Percentiles rank a stretch among this genome's conserved stretches.
These are phyloP conservation scores for Phytophthora tentaculata DNA, from an alignment of 352 stramenopile genomes.

Conservation along the genomic window DNA sequence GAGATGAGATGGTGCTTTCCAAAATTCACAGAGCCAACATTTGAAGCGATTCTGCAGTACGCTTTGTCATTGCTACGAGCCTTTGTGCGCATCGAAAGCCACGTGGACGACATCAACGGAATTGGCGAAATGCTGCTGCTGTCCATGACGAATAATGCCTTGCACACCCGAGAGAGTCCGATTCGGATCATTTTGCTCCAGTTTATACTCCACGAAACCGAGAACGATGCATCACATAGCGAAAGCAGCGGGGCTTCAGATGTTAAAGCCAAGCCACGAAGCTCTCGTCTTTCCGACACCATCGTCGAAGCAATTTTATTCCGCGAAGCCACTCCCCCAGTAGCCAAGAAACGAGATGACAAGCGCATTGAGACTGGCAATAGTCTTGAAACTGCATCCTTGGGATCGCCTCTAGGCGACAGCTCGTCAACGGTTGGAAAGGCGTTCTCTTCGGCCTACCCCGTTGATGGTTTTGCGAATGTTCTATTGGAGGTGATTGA, in stretches of 20 bases:
- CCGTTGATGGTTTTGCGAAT: conserved; percentile 45
- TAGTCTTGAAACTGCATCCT: conserved; percentile 11
- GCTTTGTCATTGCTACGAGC: conserved; percentile 46
- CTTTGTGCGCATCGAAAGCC: conserved; percentile 66
- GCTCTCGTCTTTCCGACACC: conserved; percentile 33
- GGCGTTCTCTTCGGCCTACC: conserved; percentile 2
- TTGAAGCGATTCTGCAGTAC: conserved; percentile 59
- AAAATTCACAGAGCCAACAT: conserved; percentile 40
- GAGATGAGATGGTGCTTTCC: conserved; percentile 65
- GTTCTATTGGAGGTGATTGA: conserved; percentile 65
- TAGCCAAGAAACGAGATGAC: conserved; percentile 44
- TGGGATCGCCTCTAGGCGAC: conserved; percentile 22
- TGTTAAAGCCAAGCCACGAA: background rate
- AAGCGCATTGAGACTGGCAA: conserved; percentile 34
- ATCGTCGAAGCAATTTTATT: conserved; percentile 55
- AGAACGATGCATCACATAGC: conserved; percentile 35
- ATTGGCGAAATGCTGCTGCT: conserved; percentile 59
- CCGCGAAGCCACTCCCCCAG: conserved; percentile 14
- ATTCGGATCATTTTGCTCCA: conserved; percentile 56
- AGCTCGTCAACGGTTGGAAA: conserved; percentile 15
- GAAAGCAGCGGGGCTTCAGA: background rate
- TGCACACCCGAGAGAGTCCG: conserved; percentile 35
- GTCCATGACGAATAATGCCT: conserved; percentile 44
- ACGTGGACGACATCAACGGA: conserved; percentile 54
- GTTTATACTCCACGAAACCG: conserved; percentile 63